Evolutionary conservation across 345 rosid genomes (phyloP), one percentile per base, ranked within the genome.

Genomic region (Salix dunnii): DNA sequence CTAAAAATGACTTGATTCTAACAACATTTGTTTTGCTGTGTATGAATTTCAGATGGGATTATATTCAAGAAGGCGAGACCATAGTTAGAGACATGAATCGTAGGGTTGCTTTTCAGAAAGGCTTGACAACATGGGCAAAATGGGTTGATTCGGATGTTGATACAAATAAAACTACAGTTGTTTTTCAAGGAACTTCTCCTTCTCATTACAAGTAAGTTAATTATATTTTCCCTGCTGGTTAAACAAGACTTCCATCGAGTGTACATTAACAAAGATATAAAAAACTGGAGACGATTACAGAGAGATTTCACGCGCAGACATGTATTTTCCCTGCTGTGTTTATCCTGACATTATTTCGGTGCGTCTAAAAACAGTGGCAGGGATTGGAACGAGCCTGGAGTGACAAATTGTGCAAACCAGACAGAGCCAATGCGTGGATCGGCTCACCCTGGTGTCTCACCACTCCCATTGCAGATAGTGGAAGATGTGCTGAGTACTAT

Each of bases 131-230:
- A 65, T 94, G 97, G 98, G 91, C 91, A 27, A 81, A 87, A 38
- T 94, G 97, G 98, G 94, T 91, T 20, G 92, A 94, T 84, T 68
- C 92, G 7, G 86, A 91, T 25, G 90, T 92, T 7, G 91, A 94
- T 84, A 73, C 90, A 60, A 75, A 74, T 25, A 87, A 81, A 83
- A 89, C 94, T 10, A 82, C 25, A 23, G 91, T 94, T 71, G 51
- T 92, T 75, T 92, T 91, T 73, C 97, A 94, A 81, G 94, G 97
- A 74, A 81, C 89, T 70, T 91, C 97, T 18, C 96, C 98, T 1
- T 84, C 94, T 21, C 96, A 91, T 76, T 88, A 90, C 92, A 88
- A 86, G 96, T 90, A 71, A 35, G 36, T 0, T 35, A 35, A 35
- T 35, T 35, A 35, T 35, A 35, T 35, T 35, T 35, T 35, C 7